Evolutionary conservation across 306 rosid species (phyloP).

Genomic region (Quercus agrifolia): DNA sequence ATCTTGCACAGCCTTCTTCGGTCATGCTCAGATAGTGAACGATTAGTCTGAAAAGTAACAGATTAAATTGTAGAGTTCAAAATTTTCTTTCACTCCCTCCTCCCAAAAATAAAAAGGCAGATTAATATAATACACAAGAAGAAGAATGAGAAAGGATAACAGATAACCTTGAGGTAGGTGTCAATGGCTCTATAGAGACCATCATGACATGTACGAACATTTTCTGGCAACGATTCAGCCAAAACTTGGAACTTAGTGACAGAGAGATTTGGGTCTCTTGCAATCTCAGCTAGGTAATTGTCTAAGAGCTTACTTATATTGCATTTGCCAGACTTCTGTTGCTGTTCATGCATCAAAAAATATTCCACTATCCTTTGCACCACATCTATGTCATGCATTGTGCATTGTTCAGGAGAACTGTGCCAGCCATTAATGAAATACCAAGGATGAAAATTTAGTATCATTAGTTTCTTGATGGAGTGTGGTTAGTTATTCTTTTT

Average conservation of each 20-base stretch:
- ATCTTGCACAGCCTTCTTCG: constrained; percentile 81
- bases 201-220: constrained; percentile 66
- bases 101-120: neutral
- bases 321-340: constrained; percentile 51
- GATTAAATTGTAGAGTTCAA: constrained; percentile 15
- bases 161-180: constrained; percentile 75
- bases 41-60: constrained; percentile 59
- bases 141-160: constrained; percentile 12
- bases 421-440: constrained; percentile 25
- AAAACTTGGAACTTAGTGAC: constrained; percentile 75
- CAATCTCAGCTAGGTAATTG: constrained; percentile 85
- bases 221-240: constrained; percentile 78
- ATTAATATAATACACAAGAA: constrained; percentile 15
- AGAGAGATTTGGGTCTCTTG: constrained; percentile 84
- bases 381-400: constrained; percentile 69
- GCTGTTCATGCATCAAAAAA: constrained; percentile 87
- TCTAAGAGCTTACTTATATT: constrained; percentile 84
- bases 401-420: constrained; percentile 58
- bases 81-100: constrained; percentile 11
- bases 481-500: neutral
- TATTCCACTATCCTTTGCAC: constrained; percentile 86
- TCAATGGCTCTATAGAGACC: constrained; percentile 94
- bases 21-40: constrained; percentile 68
- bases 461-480: neutral
- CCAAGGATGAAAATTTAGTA: neutral